Evolutionary conservation across 2,329 filamentous ascomycete genomes (phyloP), one percentile per base, ranked within the genome.

Genomic region (Aschersonia sp.): DNA sequence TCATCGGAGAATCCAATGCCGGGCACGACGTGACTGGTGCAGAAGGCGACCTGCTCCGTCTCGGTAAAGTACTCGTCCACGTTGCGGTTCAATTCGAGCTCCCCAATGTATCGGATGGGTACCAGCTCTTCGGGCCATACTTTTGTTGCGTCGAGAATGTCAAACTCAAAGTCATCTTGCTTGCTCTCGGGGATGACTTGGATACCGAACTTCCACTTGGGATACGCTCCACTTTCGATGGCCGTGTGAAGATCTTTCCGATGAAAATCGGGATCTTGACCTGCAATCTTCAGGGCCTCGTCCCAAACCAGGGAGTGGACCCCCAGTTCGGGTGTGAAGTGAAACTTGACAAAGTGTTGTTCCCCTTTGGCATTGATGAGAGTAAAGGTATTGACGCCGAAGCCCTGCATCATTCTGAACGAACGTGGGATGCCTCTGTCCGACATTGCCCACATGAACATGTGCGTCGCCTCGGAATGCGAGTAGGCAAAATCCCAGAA

Each of bases 371-470:
- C 74, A 50, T 87, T 87, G 51, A 71, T 69, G 2, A 88, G 70
- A 0, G 76, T 83, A 56, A 72, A 90, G 0, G 86, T 89, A 63
- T 90, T 88, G 54, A 90, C 85, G 47, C 85, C 84, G 49, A 89
- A 90, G 0, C 85, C 85, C 54, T 90, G 83, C 82, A 90, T 88
- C 83, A 88, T 88, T 30, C 85, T 79, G 64, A 73, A 88, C 0
- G 81, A 86, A 2, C 83, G 75, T 1, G 84, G 84, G 48, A 87
- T 87, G 0, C 72, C 71, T 31, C 83, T 74, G 59, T 88, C 85
- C 7, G 77, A 83, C 80, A 87, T 85, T 32, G 79, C 68, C 84
- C 84, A 89, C 71, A 85, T 78, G 54, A 77, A 83, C 81, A 87
- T 87, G 60, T 88, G 83, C 0, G 83, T 86, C 0, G 82, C 75